Base-by-base conservation (phyloP, 2,329 filamentous ascomycete species). In the Cordyceps fumosorosea region DNA sequence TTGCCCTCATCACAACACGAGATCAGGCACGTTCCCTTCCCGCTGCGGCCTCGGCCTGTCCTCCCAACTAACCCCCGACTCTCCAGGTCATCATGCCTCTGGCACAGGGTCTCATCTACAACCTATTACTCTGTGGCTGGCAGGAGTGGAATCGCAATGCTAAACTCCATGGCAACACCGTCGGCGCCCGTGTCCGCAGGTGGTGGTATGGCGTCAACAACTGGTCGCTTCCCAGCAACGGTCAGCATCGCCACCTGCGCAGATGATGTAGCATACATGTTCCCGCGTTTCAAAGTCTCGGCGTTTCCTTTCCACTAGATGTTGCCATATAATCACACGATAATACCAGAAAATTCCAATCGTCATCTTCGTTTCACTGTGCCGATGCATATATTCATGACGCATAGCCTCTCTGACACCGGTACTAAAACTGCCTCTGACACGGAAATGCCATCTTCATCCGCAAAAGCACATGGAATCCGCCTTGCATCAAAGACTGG, bases 161-260 rank as follows among this genome's bases (percentile, higher is more conserved):
- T 16, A 86, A 87, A 70, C 81, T 96, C 67, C 87, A 86, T 65
- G 95, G 95, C 10, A 86, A 85, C 68, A 87, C 86, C 29, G 78
- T 90, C 18, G 95, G 95, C 24, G 91, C 90, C 7, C 85, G 84
- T 67, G 77, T 95, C 55, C 82, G 95, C 68, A 82, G 92, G 67
- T 98, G 93, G 95, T 99, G 95, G 93, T 97, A 91, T 79, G 85
- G 84, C 24, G 90, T 96, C 20, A 98, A 98, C 72, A 91, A 96
- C 70, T 98, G 95, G 95, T 81, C 82, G 55, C 75, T 93, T 62
- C 88, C 61, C 70, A 76, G 61, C 65, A 67, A 65, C 18, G 40
- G 55, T 29, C 61, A 53, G 47, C 42, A 54, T 24, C 54, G 55
- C 18, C 29, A 54, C 14, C 54, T 48, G 20, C 61, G 61, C 40